phyloP scores from a whole-genome alignment of 768 basidiomycete species.

The Coprinellus aureogranulatus region DNA sequence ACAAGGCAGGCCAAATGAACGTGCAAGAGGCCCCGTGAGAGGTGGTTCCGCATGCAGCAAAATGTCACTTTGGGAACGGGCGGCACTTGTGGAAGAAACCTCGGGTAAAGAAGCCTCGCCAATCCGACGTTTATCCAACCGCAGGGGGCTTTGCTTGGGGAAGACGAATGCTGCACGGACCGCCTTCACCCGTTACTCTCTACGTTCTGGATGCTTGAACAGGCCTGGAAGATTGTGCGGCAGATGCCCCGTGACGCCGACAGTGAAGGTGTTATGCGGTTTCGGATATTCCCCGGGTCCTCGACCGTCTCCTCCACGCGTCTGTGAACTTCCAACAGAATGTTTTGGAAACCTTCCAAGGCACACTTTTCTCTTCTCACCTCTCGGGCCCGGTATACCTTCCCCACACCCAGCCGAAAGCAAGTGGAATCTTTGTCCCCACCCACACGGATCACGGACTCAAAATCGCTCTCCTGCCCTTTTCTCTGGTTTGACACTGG shows the following conservation, averaged over 20 bases:
- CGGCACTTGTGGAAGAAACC: background rate
- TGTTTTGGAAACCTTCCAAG: background rate
- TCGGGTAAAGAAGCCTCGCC: background rate
- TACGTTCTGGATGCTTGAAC: no score
- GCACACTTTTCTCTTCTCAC: background rate
- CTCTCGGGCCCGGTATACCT: background rate
- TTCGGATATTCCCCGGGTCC: slow-evolving; percentile 3
- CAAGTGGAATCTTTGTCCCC: background rate
- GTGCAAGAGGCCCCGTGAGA: no score
- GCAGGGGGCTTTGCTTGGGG: no score
- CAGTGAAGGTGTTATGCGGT: background rate
- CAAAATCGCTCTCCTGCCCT: no score
- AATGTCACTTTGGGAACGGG: no score
- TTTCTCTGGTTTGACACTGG: no score
- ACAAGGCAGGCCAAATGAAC: no score
- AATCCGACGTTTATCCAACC: slow-evolving; percentile 5
- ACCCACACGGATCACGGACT: background rate
- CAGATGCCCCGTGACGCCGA: no score
- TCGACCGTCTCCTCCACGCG: background rate
- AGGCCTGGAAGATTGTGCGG: no score
- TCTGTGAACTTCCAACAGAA: background rate
- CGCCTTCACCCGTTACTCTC: no score
- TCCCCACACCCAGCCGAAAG: background rate
- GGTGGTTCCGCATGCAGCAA: no score
- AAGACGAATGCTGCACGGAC: no score